Conservation (phyloP, 2,329 filamentous ascomycete species). For the Tolypocladium cylindrosporum region DNA sequence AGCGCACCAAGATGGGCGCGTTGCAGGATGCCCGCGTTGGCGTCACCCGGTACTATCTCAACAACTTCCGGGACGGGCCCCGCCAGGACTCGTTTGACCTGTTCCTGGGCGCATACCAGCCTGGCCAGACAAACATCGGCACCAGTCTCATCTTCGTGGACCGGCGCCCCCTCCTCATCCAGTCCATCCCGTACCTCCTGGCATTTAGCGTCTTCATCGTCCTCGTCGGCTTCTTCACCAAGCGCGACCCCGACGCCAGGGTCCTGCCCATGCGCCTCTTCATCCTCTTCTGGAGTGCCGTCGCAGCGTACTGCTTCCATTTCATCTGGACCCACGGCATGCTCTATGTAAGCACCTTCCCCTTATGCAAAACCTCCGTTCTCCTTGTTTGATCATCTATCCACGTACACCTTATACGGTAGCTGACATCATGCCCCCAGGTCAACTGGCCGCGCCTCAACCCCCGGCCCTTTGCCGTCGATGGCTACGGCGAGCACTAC, state of each 20-base stretch:
- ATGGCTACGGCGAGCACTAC: conserved; percentile 83
- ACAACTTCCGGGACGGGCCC: conserved; percentile 92
- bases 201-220: conserved; percentile 80
- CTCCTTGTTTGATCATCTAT: background rate
- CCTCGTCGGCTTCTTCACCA: conserved; percentile 63
- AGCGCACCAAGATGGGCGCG: conserved; percentile 75
- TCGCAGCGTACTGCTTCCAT: conserved; percentile 60
- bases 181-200: conserved; percentile 86
- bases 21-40: conserved; percentile 84
- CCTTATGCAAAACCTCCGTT: too few relatives aligned
- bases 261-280: conserved; percentile 78
- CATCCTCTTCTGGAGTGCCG: conserved; percentile 63
- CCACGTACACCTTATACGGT: background rate
- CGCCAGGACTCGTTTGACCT: conserved; percentile 93
- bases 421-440: conserved; percentile 32
- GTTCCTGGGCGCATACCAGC: conserved; percentile 80
- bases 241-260: conserved; percentile 58
- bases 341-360: conserved; percentile 67
- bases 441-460: conserved; percentile 98
- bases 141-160: conserved; percentile 72
- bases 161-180: conserved; percentile 74
- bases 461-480: conserved; percentile 73
- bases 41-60: conserved; percentile 77
- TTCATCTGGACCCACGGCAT: conserved; percentile 83
- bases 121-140: conserved; percentile 60